Conservation (phyloP, 352 stramenopile species). For the Peronosclerospora sorghi region DNA sequence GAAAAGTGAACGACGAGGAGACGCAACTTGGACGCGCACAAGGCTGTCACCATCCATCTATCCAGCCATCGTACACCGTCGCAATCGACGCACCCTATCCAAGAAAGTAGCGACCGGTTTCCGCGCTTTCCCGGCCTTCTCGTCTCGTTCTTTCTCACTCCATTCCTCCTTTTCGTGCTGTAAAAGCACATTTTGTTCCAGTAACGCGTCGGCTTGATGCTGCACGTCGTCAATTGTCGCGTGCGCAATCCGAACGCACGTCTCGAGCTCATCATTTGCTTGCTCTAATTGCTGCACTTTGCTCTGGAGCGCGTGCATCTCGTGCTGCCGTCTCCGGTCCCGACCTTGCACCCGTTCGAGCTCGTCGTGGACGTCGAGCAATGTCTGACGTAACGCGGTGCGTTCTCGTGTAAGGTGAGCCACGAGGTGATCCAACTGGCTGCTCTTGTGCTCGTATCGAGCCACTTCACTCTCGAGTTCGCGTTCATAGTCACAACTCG, state of each 20-base stretch:
- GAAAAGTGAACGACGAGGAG: slow-evolving; percentile 5
- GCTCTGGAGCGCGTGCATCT: too few relatives aligned
- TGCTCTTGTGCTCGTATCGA: slow-evolving; percentile 34
- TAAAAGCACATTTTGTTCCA: slow-evolving; percentile 64
- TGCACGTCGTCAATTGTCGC: slow-evolving; percentile 51
- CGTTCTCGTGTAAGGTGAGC: slow-evolving; percentile 27
- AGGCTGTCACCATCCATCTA: slow-evolving; percentile 14
- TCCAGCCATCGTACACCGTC: neutral
- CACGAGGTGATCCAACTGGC: slow-evolving; percentile 10
- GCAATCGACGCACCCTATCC: slow-evolving; percentile 26
- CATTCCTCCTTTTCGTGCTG: slow-evolving; percentile 54
- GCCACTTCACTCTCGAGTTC: slow-evolving; percentile 56
- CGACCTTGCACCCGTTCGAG: neutral
- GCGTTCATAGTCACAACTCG: slow-evolving; percentile 63
- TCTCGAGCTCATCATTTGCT: too few relatives aligned
- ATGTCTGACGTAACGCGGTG: slow-evolving; percentile 4
- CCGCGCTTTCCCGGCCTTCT: slow-evolving; percentile 9
- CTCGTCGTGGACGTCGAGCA: neutral
- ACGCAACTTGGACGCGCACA: neutral
- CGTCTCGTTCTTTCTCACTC: too few relatives aligned
- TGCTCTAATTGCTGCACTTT: too few relatives aligned
- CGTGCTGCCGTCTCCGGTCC: too few relatives aligned
- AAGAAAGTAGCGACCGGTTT: slow-evolving; percentile 22
- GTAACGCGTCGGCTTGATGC: slow-evolving; percentile 36
- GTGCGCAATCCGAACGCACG: slow-evolving; percentile 22